Evolutionary conservation across 2,329 filamentous ascomycete genomes (phyloP).

Genomic region (Dothideomycetes sp.): DNA sequence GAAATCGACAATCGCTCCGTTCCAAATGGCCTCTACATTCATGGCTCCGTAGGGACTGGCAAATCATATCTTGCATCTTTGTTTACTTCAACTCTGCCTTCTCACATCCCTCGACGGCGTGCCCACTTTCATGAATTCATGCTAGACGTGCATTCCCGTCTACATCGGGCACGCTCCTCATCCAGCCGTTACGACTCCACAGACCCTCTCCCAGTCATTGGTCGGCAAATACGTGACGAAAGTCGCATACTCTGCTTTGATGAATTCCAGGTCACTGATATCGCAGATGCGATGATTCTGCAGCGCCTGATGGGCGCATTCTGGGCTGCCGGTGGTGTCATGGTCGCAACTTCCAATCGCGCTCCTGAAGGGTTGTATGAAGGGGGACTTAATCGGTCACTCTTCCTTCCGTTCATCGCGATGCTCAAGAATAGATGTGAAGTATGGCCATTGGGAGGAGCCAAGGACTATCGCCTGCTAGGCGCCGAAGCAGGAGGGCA

Average conservation of each 20-base stretch:
- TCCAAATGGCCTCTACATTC: slow-evolving; percentile 62
- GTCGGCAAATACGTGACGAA: slow-evolving; percentile 59
- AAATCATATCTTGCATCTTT: slow-evolving; percentile 71
- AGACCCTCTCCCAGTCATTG: slow-evolving; percentile 52
- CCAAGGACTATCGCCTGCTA: slow-evolving; percentile 51
- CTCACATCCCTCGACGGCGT: slow-evolving; percentile 32
- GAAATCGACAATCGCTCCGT: slow-evolving; percentile 1
- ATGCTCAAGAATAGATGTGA: slow-evolving; percentile 65
- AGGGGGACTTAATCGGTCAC: slow-evolving; percentile 22
- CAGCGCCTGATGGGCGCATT: slow-evolving; percentile 65
- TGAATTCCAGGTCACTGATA: slow-evolving; percentile 74
- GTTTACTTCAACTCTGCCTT: slow-evolving; percentile 60
- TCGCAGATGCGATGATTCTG: slow-evolving; percentile 65
- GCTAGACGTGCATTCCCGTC: slow-evolving; percentile 58
- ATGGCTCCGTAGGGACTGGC: slow-evolving; percentile 68
- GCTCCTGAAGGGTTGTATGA: slow-evolving; percentile 56
- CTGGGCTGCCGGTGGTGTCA: slow-evolving; percentile 67
- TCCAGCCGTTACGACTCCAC: slow-evolving; percentile 46
- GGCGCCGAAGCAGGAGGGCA: slow-evolving; percentile 34
- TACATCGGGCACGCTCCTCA: slow-evolving; percentile 18
- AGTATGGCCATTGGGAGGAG: slow-evolving; percentile 70
- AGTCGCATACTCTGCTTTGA: slow-evolving; percentile 68
- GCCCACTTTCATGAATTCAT: slow-evolving; percentile 81
- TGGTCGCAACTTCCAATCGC: slow-evolving; percentile 69
- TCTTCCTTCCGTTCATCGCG: slow-evolving; percentile 61